Percentiles rank a stretch among this genome's conserved stretches.
Evolutionary conservation across 352 stramenopile genomes (phyloP).

Genomic region (Globisporangium takayamanum): DNA sequence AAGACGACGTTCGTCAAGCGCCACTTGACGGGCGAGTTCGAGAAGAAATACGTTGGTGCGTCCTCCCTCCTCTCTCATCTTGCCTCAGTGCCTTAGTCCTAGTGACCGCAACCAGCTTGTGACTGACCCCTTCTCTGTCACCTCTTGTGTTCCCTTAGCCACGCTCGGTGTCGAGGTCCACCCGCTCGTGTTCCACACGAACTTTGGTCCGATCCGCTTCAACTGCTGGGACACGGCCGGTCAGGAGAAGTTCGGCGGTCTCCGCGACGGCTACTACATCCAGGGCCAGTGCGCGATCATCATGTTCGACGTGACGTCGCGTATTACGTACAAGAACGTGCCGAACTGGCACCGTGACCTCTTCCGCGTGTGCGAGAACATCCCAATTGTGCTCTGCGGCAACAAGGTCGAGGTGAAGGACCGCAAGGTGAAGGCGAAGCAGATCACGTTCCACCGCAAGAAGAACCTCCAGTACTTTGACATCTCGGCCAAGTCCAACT

Average conservation of each 20-base stretch:
- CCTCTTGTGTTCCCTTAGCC: constrained; percentile 26
- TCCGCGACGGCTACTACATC: constrained; percentile 97
- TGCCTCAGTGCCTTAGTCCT: not conserved
- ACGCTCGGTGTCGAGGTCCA: constrained; percentile 99
- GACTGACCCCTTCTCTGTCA: not conserved
- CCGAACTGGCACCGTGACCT: constrained; percentile 99
- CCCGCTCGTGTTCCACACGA: constrained; percentile 98
- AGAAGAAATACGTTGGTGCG: constrained; percentile 98
- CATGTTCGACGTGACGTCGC: constrained; percentile 99
- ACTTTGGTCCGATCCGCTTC: constrained; percentile 99
- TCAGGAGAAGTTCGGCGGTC: constrained; percentile 98
- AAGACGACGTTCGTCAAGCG: constrained; percentile 99
- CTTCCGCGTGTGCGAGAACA: constrained; percentile 99
- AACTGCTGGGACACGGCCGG: constrained; percentile 99
- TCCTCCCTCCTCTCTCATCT: not conserved
- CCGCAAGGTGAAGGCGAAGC: constrained; percentile 99
- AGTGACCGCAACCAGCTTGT: not conserved
- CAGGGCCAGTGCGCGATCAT: constrained; percentile 99
- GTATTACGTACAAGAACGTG: constrained; percentile 99
- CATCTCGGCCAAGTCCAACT: constrained; percentile 99
- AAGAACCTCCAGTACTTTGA: constrained; percentile 99
- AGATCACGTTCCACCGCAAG: constrained; percentile 99
- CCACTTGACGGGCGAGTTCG: constrained; percentile 99
- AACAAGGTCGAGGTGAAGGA: constrained; percentile 99
- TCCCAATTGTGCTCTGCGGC: constrained; percentile 98